Percentiles rank a stretch among this genome's conserved stretches.
phyloP scores from a whole-genome alignment of 176 grass and related monocot species.

The Carex littledalei region DNA sequence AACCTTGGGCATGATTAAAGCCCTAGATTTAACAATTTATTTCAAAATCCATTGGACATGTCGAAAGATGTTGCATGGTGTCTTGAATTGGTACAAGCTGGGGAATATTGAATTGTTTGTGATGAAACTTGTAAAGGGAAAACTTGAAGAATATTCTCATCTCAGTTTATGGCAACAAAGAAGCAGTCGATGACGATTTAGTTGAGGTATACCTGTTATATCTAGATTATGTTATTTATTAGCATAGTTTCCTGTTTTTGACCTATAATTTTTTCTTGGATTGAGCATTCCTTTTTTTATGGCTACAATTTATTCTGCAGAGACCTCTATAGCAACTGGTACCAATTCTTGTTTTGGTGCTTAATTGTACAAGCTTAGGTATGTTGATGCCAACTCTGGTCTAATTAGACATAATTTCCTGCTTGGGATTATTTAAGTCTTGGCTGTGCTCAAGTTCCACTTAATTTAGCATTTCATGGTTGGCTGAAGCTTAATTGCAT shows the following conservation, averaged over 20 bases:
- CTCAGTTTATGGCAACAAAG: conserved; percentile 44
- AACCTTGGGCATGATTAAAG: not conserved
- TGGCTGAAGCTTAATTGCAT: not conserved
- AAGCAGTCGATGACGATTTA: conserved; percentile 36
- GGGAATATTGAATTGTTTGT: not conserved
- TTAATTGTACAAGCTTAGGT: not conserved
- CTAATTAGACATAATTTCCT: not conserved
- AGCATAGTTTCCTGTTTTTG: not conserved
- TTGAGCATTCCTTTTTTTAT: too few relatives aligned
- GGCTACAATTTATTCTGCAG: not conserved
- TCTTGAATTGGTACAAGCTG: not conserved
- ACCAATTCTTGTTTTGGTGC: not conserved
- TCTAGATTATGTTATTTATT: not conserved
- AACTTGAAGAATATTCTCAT: conserved; percentile 49
- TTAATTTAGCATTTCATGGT: not conserved
- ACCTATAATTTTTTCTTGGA: too few relatives aligned
- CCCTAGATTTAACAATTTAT: not conserved
- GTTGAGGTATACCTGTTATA: conserved; percentile 18
- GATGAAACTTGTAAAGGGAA: conserved; percentile 12
- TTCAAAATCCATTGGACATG: not conserved
- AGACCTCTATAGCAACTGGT: not conserved
- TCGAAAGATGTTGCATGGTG: not conserved
- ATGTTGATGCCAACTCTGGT: not conserved
- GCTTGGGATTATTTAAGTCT: not conserved
- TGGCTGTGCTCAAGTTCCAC: not conserved